Evolutionary conservation across 768 basidiomycete species (phyloP).

Genomic region (Cystoderma amianthinum): DNA sequence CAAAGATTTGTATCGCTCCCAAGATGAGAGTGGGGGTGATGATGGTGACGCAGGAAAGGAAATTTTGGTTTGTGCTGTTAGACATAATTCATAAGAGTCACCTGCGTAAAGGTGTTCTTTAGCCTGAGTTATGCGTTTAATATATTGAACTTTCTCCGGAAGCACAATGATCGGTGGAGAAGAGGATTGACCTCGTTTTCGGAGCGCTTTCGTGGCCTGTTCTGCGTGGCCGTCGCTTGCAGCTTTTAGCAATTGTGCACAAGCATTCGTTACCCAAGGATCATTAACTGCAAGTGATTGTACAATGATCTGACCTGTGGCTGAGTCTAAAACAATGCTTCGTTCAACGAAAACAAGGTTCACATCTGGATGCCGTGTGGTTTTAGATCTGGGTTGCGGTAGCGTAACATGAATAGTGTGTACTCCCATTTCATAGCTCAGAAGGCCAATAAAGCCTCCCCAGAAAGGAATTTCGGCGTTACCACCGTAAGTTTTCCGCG

Average conservation of each 20-base stretch:
- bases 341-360: conserved; percentile 76
- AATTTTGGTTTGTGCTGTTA: conserved; percentile 70
- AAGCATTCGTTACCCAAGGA: conserved; percentile 17
- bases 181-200: conserved; percentile 1
- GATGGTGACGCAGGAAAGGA: conserved; percentile 28
- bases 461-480: conserved; percentile 62
- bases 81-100: conserved; percentile 89
- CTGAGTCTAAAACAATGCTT: conserved; percentile 61
- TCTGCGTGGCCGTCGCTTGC: neutral
- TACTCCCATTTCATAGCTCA: conserved; percentile 78
- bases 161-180: conserved; percentile 31
- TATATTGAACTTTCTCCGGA: conserved; percentile 57
- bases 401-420: conserved; percentile 42
- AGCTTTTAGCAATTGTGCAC: no score
- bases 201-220: conserved; percentile 1
- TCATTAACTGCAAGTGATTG: conserved; percentile 53
- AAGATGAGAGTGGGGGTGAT: conserved; percentile 42
- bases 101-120: conserved; percentile 75
- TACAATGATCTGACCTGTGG: conserved; percentile 42
- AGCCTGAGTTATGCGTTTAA: conserved; percentile 59
- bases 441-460: conserved; percentile 74
- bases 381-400: conserved; percentile 12
- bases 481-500: conserved; percentile 40
- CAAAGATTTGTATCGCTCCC: conserved; percentile 70
- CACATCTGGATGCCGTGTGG: conserved; percentile 53